These are phyloP conservation scores for Aurifilum marmelostoma DNA, from an alignment of 2,329 filamentous ascomycete genomes.

Conservation along the genomic window DNA sequence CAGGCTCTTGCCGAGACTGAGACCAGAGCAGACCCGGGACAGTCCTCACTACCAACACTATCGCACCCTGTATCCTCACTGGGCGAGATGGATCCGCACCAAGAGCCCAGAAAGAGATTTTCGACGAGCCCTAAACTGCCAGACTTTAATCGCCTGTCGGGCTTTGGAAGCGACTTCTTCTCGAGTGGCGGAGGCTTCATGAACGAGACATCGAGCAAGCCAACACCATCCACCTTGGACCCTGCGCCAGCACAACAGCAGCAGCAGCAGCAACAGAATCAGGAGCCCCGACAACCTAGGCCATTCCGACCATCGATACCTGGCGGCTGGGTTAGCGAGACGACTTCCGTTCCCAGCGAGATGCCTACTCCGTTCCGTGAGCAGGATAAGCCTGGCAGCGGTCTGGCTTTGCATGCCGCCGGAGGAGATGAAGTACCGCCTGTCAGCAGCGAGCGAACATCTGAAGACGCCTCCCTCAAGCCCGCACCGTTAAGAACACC, in stretches of 20 bases:
- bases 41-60: conserved; percentile 17
- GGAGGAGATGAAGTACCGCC: conserved; percentile 22
- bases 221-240: neutral
- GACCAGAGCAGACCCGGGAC: neutral
- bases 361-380: conserved; percentile 17
- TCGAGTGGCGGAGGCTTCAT: conserved; percentile 38
- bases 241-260: no score
- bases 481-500: conserved; percentile 26
- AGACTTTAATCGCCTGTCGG: conserved; percentile 60
- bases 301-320: conserved; percentile 36
- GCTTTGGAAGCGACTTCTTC: conserved; percentile 64
- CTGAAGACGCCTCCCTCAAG: conserved; percentile 20
- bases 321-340: conserved; percentile 40
- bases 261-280: neutral
- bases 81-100: conserved; percentile 26
- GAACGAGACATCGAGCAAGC: conserved; percentile 29
- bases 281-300: conserved; percentile 19
- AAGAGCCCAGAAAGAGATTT: conserved; percentile 36
- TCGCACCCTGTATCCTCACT: conserved; percentile 13
- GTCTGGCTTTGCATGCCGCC: conserved; percentile 13
- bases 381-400: neutral
- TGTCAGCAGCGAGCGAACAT: conserved; percentile 15
- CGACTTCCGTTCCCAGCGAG: conserved; percentile 32
- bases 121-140: conserved; percentile 63
- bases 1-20: conserved; percentile 2